A percentile compares a stretch with the other conserved stretches of the same genome.
phyloP scores from a whole-genome alignment of 2,329 filamentous ascomycete species.

The Tolypocladium inflatum region DNA sequence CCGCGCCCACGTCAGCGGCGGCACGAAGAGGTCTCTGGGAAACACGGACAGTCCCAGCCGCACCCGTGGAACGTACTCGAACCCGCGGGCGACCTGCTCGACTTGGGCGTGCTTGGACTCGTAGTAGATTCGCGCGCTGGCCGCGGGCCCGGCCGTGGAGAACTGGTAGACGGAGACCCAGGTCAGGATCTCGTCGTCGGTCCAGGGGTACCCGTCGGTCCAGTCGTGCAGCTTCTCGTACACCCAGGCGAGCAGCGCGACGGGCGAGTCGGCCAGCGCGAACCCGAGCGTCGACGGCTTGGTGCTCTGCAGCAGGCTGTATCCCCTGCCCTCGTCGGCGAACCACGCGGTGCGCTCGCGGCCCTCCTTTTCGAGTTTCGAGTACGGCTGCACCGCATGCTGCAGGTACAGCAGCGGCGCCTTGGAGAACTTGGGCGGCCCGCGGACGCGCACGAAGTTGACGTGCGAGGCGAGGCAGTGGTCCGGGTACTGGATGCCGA shows the following conservation, averaged over 20 bases:
- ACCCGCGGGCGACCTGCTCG: slow-evolving; percentile 7
- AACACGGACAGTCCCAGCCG: slow-evolving; percentile 42
- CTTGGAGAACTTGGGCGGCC: not conserved
- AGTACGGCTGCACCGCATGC: not conserved
- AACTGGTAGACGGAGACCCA: slow-evolving; percentile 71
- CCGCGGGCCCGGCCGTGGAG: slow-evolving; percentile 56
- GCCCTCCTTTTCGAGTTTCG: not conserved
- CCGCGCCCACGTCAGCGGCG: slow-evolving; percentile 44
- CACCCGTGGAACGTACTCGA: slow-evolving; percentile 22
- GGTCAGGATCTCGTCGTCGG: slow-evolving; percentile 64
- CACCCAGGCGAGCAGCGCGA: slow-evolving; percentile 66
- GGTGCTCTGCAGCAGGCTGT: slow-evolving; percentile 36
- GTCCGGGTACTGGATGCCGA: slow-evolving; percentile 49
- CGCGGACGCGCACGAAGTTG: slow-evolving; percentile 5
- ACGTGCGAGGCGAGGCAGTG: slow-evolving; percentile 46
- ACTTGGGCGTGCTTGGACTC: slow-evolving; percentile 40
- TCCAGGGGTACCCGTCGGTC: slow-evolving; percentile 65
- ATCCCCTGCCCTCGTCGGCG: slow-evolving; percentile 34
- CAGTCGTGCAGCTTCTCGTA: slow-evolving; percentile 70
- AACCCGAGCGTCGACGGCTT: slow-evolving; percentile 67
- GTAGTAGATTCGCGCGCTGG: slow-evolving; percentile 63
- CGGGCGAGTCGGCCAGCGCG: slow-evolving; percentile 58
- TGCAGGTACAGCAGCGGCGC: not conserved
- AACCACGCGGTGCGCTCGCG: slow-evolving; percentile 49
- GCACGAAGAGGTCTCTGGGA: slow-evolving; percentile 45